Conservation (phyloP, 306 rosid species). For the Gillenia trifoliata region DNA sequence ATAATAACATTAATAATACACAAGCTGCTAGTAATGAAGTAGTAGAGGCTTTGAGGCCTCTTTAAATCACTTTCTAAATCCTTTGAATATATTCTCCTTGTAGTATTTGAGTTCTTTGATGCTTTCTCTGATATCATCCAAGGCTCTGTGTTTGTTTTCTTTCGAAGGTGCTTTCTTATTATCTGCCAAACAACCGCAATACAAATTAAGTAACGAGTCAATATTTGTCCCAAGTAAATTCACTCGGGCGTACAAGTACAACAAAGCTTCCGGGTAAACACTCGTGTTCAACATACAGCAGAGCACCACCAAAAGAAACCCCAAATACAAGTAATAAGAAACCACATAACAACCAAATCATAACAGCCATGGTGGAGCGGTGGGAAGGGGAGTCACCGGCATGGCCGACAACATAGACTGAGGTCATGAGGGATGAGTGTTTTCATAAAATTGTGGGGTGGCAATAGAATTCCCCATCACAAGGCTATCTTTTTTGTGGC, state of each 20-base stretch:
- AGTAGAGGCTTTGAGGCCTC: background rate
- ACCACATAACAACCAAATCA: too few relatives aligned
- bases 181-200: slow-evolving; percentile 45
- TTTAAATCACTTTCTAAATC: slow-evolving; percentile 41
- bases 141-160: slow-evolving; percentile 76
- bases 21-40: background rate
- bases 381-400: too few relatives aligned
- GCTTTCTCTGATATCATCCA: slow-evolving; percentile 96
- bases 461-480: too few relatives aligned
- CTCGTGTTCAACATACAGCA: background rate
- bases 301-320: background rate
- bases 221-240: background rate
- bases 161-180: slow-evolving; percentile 59
- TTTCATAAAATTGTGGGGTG: background rate
- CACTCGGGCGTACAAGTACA: background rate
- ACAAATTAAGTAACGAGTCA: background rate
- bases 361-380: too few relatives aligned
- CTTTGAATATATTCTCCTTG: slow-evolving; percentile 71
- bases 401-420: background rate
- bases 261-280: background rate
- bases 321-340: too few relatives aligned
- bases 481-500: background rate
- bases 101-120: slow-evolving; percentile 73
- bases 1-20: background rate
- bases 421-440: background rate